Percentiles rank a stretch among this genome's conserved stretches.
phyloP scores from a whole-genome alignment of 2,329 filamentous ascomycete species.

The Orbilia javanica region DNA sequence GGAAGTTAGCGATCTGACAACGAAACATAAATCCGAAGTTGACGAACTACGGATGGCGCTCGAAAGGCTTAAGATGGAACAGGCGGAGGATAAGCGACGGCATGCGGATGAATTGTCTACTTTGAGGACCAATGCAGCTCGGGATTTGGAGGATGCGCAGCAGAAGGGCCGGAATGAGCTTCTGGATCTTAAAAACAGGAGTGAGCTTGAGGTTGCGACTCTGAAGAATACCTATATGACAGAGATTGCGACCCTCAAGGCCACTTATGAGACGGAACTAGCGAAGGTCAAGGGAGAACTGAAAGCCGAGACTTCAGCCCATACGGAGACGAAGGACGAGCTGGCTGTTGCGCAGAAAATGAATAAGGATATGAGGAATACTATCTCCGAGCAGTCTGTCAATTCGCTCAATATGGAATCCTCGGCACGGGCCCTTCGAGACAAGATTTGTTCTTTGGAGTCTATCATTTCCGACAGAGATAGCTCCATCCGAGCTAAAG shows the following conservation, averaged over 20 bases:
- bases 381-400: slow-evolving; percentile 72
- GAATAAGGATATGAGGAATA: slow-evolving; percentile 72
- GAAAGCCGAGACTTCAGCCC: slow-evolving; percentile 52
- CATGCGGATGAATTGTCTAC: slow-evolving; percentile 66
- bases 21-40: slow-evolving; percentile 76
- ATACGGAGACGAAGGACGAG: slow-evolving; percentile 66
- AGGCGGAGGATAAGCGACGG: slow-evolving; percentile 59
- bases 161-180: slow-evolving; percentile 70
- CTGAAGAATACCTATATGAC: slow-evolving; percentile 47
- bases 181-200: slow-evolving; percentile 67
- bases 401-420: slow-evolving; percentile 78
- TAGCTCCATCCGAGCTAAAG: slow-evolving; percentile 83
- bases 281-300: slow-evolving; percentile 46
- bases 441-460: slow-evolving; percentile 88
- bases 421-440: slow-evolving; percentile 79
- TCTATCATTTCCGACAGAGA: slow-evolving; percentile 91
- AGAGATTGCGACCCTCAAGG: slow-evolving; percentile 54
- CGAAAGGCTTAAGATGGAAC: slow-evolving; percentile 66
- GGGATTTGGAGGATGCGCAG: slow-evolving; percentile 69
- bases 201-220: slow-evolving; percentile 68
- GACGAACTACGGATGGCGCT: slow-evolving; percentile 74
- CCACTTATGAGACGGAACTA: slow-evolving; percentile 45
- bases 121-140: slow-evolving; percentile 74
- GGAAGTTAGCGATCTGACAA: slow-evolving; percentile 72
- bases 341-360: slow-evolving; percentile 74